Base-by-base conservation (phyloP, 139 green algal species). In the Tetraselmis striata region DNA sequence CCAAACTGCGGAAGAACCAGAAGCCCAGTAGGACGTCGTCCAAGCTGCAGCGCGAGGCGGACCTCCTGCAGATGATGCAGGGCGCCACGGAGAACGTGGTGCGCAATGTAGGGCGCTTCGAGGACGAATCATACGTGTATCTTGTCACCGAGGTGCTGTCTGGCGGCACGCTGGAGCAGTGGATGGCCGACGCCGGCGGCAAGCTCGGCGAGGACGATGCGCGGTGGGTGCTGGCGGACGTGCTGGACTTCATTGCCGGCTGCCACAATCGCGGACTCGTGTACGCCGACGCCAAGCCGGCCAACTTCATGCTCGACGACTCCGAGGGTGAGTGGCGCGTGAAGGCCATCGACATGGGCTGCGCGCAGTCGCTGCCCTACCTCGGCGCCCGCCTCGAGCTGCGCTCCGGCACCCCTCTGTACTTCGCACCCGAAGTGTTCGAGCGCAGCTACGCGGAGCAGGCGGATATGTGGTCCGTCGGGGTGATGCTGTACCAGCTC, bases 381-480 rank as follows among this genome's bases (percentile, higher is more conserved):
- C 45, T 67, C 18, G 45, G 45, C 11, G 45, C 45, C 18, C 45
- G 45, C 5, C 45, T 67, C 45, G 45, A 67, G 45, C 18, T 67
- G 83, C 88, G 90, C 45, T 91, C 90, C 0, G 93, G 93, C 28
- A 96, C 92, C 23, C 92, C 93, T 26, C 87, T 95, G 29, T 97
- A 94, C 88, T 95, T 97, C 88, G 89, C 94, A 0, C 94, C 94
- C 0, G 94, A 97, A 84, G 89, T 97, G n/a, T 94, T 96, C 78
- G 80, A 89, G 81, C 85, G 90, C 0, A 87, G 90, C 79, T 96
- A 95, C 83, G 86, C 89, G 24, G 81, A 83, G 24, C 85, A 95
- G 82, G 90, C 88, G 23, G 94, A 97, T 87, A 86, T 97, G 67
- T 97, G 94, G 94, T 91, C 85, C 29, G 59, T 93, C 23, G 94